Conservation (phyloP, 257 asterid species). For the Solanum sejunctum region DNA sequence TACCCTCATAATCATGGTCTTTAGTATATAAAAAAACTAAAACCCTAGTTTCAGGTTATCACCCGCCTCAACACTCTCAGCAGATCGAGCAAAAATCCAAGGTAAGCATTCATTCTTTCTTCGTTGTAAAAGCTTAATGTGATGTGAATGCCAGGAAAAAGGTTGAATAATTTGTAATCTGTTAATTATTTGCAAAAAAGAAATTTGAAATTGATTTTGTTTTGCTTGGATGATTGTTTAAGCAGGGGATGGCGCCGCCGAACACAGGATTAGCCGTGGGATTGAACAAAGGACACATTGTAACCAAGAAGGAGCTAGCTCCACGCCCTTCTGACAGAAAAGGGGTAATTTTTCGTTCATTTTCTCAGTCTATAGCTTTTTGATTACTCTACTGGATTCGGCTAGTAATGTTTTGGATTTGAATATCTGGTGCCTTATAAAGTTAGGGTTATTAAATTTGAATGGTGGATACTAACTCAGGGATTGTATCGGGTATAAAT, state of each 20-base stretch:
- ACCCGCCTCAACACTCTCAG: conserved; percentile 13
- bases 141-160: neutral
- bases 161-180: neutral
- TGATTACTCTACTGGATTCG: neutral
- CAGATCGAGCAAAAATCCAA: neutral
- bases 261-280: conserved; percentile 69
- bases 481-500: neutral
- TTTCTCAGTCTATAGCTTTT: neutral
- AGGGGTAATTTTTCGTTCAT: conserved; percentile 43
- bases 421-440: neutral
- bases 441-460: neutral
- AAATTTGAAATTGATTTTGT: neutral
- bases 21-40: neutral
- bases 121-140: neutral
- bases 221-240: neutral
- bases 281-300: conserved; percentile 69
- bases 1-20: neutral
- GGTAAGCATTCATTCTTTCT: neutral
- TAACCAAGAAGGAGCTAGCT: conserved; percentile 71
- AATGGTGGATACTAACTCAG: neutral
- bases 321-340: conserved; percentile 84
- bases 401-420: neutral
- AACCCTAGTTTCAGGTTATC: conserved; percentile 31
- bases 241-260: conserved; percentile 72
- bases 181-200: neutral